phyloP scores from a whole-genome alignment of 2,329 filamentous ascomycete genomes.

The Cladosporium sp. region DNA sequence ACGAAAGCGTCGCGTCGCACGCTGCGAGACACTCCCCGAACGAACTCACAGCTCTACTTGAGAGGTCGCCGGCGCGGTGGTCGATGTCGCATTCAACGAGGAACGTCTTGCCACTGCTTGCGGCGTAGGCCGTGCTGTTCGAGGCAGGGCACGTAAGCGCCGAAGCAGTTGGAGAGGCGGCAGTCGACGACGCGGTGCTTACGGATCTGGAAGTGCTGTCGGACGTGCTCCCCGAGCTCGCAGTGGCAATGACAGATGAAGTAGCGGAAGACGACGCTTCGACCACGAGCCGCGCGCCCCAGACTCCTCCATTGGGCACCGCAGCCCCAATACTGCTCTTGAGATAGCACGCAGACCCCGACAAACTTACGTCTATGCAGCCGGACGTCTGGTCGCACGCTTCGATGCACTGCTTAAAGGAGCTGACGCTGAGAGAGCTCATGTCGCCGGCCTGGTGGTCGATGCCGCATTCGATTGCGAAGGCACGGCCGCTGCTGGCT shows the following conservation, averaged over 20 bases:
- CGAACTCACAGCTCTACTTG: background rate
- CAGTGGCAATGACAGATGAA: background rate
- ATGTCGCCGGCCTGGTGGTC: slow-evolving; percentile 27
- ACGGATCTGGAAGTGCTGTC: background rate
- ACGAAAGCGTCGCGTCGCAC: slow-evolving; percentile 10
- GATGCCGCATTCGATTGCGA: slow-evolving; percentile 25
- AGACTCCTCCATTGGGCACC: slow-evolving; percentile 14
- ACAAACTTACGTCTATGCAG: slow-evolving; percentile 29
- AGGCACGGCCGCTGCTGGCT: slow-evolving; percentile 18
- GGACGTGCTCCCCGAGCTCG: background rate
- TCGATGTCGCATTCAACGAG: slow-evolving; percentile 23
- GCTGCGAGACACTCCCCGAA: slow-evolving; percentile 14
- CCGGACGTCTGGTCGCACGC: slow-evolving; percentile 24
- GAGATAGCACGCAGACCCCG: slow-evolving; percentile 27
- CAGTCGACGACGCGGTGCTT: background rate
- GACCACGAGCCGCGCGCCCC: slow-evolving; percentile 20
- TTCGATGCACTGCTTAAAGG: slow-evolving; percentile 25
- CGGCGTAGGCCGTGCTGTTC: slow-evolving; percentile 13
- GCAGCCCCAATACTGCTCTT: slow-evolving; percentile 22
- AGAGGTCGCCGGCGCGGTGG: slow-evolving; percentile 18
- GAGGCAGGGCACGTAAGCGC: slow-evolving; percentile 14
- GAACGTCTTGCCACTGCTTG: slow-evolving; percentile 14
- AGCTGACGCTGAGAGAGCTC: slow-evolving; percentile 12
- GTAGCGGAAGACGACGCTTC: slow-evolving; percentile 6
- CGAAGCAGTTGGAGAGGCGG: background rate